phyloP scores from a whole-genome alignment of 345 rosid genomes.

The Erodium maritimum region DNA sequence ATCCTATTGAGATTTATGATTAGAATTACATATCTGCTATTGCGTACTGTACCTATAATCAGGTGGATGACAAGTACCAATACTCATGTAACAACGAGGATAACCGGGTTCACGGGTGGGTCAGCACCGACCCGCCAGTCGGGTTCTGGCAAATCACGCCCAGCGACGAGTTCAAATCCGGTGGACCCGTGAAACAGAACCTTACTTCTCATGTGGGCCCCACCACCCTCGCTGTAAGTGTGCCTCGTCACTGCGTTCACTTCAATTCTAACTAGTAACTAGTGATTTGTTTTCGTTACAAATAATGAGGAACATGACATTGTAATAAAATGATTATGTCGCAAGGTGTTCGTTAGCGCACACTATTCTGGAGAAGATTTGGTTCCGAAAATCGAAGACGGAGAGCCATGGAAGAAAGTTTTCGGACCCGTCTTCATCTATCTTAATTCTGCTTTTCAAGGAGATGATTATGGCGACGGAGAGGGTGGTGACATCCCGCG shows the following conservation, averaged over 20 bases:
- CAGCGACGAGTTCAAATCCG: conserved; percentile 74
- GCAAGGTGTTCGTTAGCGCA: conserved; percentile 57
- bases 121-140: conserved; percentile 44
- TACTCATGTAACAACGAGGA: conserved; percentile 60
- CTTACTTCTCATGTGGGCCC: conserved; percentile 90
- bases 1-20: too few relatives aligned
- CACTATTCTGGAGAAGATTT: conserved; percentile 77
- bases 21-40: too few relatives aligned
- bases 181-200: conserved; percentile 82
- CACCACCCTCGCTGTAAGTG: conserved; percentile 54
- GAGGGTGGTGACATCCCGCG: conserved; percentile 16
- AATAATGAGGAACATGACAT: too few relatives aligned
- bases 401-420: conserved; percentile 87
- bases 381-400: conserved; percentile 31
- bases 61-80: conserved; percentile 94
- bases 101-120: conserved; percentile 78
- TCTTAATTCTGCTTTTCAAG: conserved; percentile 40
- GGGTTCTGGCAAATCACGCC: conserved; percentile 98
- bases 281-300: not conserved
- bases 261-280: not conserved
- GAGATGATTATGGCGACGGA: too few relatives aligned
- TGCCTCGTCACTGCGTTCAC: not conserved
- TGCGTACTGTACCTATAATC: too few relatives aligned
- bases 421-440: conserved; percentile 76
- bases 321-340: not conserved